Evolutionary conservation across 257 asterid species (phyloP).

Genomic region (Misopates orontium): DNA sequence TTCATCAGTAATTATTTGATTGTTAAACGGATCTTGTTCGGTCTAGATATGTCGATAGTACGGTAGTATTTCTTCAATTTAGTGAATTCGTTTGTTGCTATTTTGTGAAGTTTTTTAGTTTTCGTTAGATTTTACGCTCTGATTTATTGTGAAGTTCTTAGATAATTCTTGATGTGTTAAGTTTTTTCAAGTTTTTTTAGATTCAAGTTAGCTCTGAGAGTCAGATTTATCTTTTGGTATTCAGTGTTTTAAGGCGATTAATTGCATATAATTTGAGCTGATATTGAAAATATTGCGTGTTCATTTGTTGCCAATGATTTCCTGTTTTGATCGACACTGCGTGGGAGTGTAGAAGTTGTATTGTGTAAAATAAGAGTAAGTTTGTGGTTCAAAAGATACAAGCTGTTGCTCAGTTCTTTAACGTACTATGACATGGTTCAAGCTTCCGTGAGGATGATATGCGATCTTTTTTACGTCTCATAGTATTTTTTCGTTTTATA

Average conservation of each 20-base stretch:
- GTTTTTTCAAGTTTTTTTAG: neutral
- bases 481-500: too few relatives aligned
- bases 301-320: neutral
- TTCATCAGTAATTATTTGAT: neutral
- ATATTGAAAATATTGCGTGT: neutral
- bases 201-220: too few relatives aligned
- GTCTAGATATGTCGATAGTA: slow-evolving; percentile 4
- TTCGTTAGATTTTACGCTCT: neutral
- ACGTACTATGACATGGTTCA: neutral
- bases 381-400: neutral
- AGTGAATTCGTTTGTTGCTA: neutral
- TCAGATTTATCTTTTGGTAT: too few relatives aligned
- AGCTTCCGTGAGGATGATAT: neutral
- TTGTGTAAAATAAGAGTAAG: neutral
- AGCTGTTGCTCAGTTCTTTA: neutral
- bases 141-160: neutral
- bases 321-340: too few relatives aligned
- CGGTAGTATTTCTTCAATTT: neutral
- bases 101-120: neutral
- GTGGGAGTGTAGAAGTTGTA: too few relatives aligned
- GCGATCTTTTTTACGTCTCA: too few relatives aligned
- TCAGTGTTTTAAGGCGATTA: too few relatives aligned
- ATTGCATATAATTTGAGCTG: neutral
- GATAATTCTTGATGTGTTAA: too few relatives aligned
- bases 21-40: neutral